A percentile compares a stretch with the other conserved stretches of the same genome.
phyloP scores from a whole-genome alignment of 495 filamentous ascomycete species.

The Bacidia gigantensis region DNA sequence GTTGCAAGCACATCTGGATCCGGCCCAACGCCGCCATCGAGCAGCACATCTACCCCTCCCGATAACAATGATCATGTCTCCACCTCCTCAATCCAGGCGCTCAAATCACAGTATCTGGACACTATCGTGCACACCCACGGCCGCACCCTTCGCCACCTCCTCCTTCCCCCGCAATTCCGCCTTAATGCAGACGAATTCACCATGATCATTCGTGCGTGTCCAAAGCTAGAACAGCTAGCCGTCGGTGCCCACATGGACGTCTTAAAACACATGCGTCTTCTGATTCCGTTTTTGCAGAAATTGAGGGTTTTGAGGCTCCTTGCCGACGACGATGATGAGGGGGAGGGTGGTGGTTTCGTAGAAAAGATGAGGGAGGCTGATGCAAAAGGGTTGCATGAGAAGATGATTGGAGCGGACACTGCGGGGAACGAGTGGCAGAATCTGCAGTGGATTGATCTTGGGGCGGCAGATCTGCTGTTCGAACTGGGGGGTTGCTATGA shows the following conservation, averaged over 20 bases:
- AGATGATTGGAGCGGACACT: conserved; percentile 11
- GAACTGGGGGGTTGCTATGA: conserved; percentile 5
- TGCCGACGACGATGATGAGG: neutral
- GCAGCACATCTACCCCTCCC: conserved; percentile 11
- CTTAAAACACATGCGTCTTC: conserved; percentile 30
- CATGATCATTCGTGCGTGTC: conserved; percentile 38
- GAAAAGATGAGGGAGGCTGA: conserved; percentile 15
- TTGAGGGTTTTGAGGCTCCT: conserved; percentile 32
- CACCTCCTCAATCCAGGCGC: conserved; percentile 9
- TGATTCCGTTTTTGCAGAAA: conserved; percentile 37
- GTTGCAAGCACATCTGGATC: conserved; percentile 8
- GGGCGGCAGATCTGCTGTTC: conserved; percentile 14
- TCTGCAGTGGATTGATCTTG: conserved; percentile 12
- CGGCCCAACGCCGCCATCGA: conserved; percentile 7
- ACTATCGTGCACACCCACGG: conserved; percentile 35
- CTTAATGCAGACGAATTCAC: conserved; percentile 35
- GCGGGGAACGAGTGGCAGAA: conserved; percentile 3
- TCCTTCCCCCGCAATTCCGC: conserved; percentile 43
- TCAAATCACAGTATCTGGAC: conserved; percentile 34
- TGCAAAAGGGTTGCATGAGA: conserved; percentile 10
- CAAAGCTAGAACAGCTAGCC: conserved; percentile 44
- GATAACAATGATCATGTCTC: neutral
- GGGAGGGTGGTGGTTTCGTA: neutral
- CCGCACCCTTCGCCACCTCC: conserved; percentile 38
- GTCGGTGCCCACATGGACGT: conserved; percentile 32